Conservation (phyloP, 768 basidiomycete species). For the Cyathus striatus region DNA sequence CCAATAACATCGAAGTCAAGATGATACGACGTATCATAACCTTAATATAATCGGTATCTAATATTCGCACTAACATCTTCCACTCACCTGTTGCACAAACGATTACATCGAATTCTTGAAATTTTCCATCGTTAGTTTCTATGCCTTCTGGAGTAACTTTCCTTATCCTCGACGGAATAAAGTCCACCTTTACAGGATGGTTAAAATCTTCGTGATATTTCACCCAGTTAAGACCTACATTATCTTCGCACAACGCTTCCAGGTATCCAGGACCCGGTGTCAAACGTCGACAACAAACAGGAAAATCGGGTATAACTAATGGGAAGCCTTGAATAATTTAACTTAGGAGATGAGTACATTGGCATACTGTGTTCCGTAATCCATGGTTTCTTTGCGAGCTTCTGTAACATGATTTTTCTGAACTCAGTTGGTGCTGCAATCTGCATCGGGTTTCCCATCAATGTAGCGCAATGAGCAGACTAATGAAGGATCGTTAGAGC, state of each 20-base stretch:
- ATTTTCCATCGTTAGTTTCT: slow-evolving; percentile 48
- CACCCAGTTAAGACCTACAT: slow-evolving; percentile 30
- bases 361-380: slow-evolving; percentile 50
- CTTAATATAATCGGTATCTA: slow-evolving; percentile 17
- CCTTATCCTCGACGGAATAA: slow-evolving; percentile 45
- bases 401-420: slow-evolving; percentile 39
- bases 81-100: slow-evolving; percentile 55
- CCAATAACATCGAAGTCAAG: slow-evolving; percentile 50
- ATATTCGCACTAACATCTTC: neutral
- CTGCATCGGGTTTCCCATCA: slow-evolving; percentile 33
- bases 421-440: slow-evolving; percentile 28
- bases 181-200: slow-evolving; percentile 36
- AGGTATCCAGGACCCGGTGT: slow-evolving; percentile 68
- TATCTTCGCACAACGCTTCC: slow-evolving; percentile 58
- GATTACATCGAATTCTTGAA: slow-evolving; percentile 52
- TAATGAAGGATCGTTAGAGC: slow-evolving; percentile 7
- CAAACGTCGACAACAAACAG: slow-evolving; percentile 55
- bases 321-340: neutral
- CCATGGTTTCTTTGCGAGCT: slow-evolving; percentile 51
- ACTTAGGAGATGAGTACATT: neutral
- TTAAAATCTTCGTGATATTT: too few species aligned
- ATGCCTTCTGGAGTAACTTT: slow-evolving; percentile 50
- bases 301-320: slow-evolving; percentile 55
- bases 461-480: slow-evolving; percentile 35
- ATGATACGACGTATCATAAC: slow-evolving; percentile 47